Base-by-base conservation (phyloP, 2,329 filamentous ascomycete genomes). In the Pseudogymnoascus sp. region DNA sequence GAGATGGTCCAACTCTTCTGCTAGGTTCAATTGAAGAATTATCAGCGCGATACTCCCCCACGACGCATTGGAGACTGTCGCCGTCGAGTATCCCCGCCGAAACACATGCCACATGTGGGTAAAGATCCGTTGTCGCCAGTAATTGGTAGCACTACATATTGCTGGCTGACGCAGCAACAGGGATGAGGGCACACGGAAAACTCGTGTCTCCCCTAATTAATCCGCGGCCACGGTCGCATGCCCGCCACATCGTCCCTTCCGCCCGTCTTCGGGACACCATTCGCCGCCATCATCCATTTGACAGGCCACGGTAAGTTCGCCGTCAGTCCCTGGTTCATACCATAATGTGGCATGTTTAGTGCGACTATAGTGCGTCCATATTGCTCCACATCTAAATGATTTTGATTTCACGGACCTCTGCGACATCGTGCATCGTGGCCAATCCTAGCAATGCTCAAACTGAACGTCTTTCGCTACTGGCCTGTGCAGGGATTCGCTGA, bases 61-160 rank as follows among this genome's bases (percentile, higher is more conserved):
- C 6, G 43, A 24, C 43, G 43, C 43, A 16, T 16, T 50, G 43
- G 24, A 31, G 43, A 26, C 24, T 24, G 28, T 50, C 43, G 43
- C 14, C 5, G 43, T 28, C 14, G 43, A 50, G 14, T n/a, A 50
- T 50, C 43, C 43, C 43, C 24, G 43, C 43, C 43, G 43, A 50
- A 50, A 50, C 43, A n/a, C 24, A 50, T 50, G 43, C 24, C 43
- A 50, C 7, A 28, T 50, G 43, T 10, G 43, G 24, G 43, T 28
- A 50, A 50, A 50, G 24, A 28, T 6, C 43, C 24, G 24, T 31
- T 11, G 6, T n/a, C 14, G 24, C 24, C 43, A 50, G 24, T 50
- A 50, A 50, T 50, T 50, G 43, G 43, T 16, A 28, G 43, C 43
- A 50, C 43, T n/a, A n/a, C 24, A 50, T 50, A 50, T 50, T 50